Evolutionary conservation across 2,329 filamentous ascomycete genomes (phyloP).

Genomic region (Aspergillus pseudonomiae): DNA sequence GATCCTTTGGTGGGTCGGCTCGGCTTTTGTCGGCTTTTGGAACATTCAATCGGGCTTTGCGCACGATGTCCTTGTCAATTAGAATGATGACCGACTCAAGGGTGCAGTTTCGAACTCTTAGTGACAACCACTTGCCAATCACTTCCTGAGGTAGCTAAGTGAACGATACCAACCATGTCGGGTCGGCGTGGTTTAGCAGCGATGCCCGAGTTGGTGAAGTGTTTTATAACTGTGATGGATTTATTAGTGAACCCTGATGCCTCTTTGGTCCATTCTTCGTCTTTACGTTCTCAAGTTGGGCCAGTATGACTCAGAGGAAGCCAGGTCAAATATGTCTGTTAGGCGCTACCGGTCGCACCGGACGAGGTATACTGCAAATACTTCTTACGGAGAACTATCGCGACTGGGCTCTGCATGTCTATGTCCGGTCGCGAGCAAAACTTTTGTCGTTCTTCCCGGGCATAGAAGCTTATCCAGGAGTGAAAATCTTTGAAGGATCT

Average conservation of each 20-base stretch:
- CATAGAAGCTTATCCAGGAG: background rate
- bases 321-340: background rate
- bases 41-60: background rate
- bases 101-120: background rate
- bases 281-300: background rate
- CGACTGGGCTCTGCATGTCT: background rate
- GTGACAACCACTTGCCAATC: background rate
- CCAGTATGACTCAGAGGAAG: background rate
- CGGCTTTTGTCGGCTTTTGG: conserved; percentile 16
- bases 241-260: too few relatives aligned
- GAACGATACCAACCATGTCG: background rate
- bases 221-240: background rate
- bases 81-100: background rate
- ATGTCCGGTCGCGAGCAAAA: background rate
- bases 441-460: background rate
- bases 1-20: background rate
- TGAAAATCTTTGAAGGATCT: background rate
- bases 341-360: background rate
- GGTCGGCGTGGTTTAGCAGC: background rate
- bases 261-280: background rate
- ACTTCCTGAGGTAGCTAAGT: background rate
- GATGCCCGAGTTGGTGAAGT: background rate
- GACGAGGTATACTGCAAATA: background rate
- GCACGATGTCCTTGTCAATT: background rate
- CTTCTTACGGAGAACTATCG: background rate